Evolutionary conservation across 108 stramenopile species (phyloP), one percentile per base, ranked within the genome.

Genomic region (Nannochloropsis oceanica): DNA sequence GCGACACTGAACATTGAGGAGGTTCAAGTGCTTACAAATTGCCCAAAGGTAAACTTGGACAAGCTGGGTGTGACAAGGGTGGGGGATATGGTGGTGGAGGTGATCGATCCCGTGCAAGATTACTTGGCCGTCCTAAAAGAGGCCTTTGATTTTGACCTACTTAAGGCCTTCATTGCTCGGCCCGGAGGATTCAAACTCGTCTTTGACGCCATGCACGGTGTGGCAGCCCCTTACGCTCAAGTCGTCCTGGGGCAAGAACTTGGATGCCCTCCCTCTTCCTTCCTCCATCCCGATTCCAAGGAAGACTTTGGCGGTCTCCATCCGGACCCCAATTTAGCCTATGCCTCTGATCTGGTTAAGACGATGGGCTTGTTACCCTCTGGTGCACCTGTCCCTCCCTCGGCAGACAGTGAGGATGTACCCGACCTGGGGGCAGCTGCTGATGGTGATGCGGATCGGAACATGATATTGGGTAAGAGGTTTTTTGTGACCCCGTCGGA

Each of bases 401-500:
- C 42, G 42, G 82, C 20, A 14, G 43, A 27, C 13, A 46, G 22
- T 12, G 25, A 43, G 42, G 85, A 84, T 12, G 79, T 83, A 11
- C 88, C 88, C n/a, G 44, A 82, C 27, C 79, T 89, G 12, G 88
- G 88, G 27, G 88, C 88, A 27, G 88, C 88, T 24, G 83, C 85
- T 25, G 88, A 89, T 81, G 88, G 88, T 34, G 88, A 89, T 83
- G 88, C 82, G 34, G 88, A 89, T 43, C 42, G 88, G 26, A 89
- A 89, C 84, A 89, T 89, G 88, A 85, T 89, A 27, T 83, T 89
- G 22, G 88, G 88, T 22, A 82, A 42, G 83, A 79, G 85, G 25
- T 89, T 85, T 83, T 89, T 89, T 79, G 88, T 89, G 20, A 89
- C 88, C 26, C 88, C 88, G 8, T 80, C 79, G 43, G 88, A 89